These are phyloP conservation scores for Russula sp. DNA, from an alignment of 768 basidiomycete genomes.

Conservation along the genomic window DNA sequence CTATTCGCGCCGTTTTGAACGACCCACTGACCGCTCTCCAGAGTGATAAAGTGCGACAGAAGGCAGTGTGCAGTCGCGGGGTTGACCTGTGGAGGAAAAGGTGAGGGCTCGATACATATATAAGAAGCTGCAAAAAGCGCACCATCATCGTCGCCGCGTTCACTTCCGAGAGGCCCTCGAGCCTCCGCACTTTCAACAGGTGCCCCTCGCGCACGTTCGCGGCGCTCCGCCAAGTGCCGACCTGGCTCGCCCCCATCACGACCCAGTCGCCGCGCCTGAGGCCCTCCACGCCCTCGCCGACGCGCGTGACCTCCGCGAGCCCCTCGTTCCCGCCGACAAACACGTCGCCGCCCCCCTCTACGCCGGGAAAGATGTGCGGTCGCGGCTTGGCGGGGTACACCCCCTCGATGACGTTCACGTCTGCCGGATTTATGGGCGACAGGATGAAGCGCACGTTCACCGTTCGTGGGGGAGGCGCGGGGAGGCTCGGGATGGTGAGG, in stretches of 20 bases:
- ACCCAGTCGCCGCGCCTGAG: conserved; percentile 66
- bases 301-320: conserved; percentile 54
- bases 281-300: conserved; percentile 48
- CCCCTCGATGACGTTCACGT: conserved; percentile 76
- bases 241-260: conserved; percentile 57
- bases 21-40: conserved; percentile 70
- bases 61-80: conserved; percentile 81
- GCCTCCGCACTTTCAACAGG: conserved; percentile 53
- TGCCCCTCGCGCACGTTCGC: conserved; percentile 50
- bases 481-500: conserved; percentile 45
- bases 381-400: conserved; percentile 68
- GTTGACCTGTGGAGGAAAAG: conserved; percentile 50
- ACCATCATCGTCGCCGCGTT: conserved; percentile 76
- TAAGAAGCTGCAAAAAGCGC: conserved; percentile 21
- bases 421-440: conserved; percentile 76
- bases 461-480: conserved; percentile 48
- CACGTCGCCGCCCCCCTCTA: conserved; percentile 34
- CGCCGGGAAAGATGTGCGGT: conserved; percentile 33
- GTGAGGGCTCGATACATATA: neutral
- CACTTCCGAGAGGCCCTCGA: conserved; percentile 44
- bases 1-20: conserved; percentile 85
- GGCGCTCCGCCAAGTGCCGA: conserved; percentile 69
- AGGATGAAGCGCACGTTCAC: conserved; percentile 63
- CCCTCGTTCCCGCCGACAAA: conserved; percentile 77
- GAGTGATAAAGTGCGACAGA: conserved; percentile 61